These are phyloP conservation scores for Cronartium quercuum DNA, from an alignment of 1,284 basidiomycete species.

Conservation along the genomic window DNA sequence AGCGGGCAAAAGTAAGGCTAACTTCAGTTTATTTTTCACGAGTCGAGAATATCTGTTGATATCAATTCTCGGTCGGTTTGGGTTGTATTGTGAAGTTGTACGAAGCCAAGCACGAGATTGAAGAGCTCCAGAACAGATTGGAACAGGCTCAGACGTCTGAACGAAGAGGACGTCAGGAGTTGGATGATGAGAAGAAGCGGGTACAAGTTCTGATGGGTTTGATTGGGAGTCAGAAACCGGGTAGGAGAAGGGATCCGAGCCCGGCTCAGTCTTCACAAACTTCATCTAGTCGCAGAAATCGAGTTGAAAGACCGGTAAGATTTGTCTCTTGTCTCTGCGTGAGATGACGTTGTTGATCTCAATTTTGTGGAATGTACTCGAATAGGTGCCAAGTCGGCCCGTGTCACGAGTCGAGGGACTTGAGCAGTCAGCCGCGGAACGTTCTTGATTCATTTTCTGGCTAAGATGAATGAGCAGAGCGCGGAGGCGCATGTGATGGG, in stretches of 20 bases:
- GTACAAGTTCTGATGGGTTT: background rate
- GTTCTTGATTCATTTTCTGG: no score
- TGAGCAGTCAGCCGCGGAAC: no score
- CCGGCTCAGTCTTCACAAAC: background rate
- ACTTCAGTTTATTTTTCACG: background rate
- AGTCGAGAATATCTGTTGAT: background rate
- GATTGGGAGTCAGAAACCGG: background rate
- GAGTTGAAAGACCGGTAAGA: background rate
- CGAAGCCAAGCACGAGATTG: constrained; percentile 19
- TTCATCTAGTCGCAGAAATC: background rate
- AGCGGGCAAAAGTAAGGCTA: constrained; percentile 17
- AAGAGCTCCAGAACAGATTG: constrained; percentile 8
- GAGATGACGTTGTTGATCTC: no score
- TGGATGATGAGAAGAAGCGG: constrained; percentile 1
- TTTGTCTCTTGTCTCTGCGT: no score
- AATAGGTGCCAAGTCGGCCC: no score
- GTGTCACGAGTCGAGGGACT: no score
- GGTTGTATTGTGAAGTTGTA: background rate
- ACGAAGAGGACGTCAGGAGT: background rate
- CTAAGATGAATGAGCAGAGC: no score
- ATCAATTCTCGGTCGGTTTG: background rate
- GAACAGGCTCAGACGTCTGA: background rate
- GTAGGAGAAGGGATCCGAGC: background rate
- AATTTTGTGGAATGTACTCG: no score
- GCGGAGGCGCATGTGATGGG: no score